Base-by-base conservation (phyloP, 2,329 filamentous ascomycete species). In the Elsinoe australis region DNA sequence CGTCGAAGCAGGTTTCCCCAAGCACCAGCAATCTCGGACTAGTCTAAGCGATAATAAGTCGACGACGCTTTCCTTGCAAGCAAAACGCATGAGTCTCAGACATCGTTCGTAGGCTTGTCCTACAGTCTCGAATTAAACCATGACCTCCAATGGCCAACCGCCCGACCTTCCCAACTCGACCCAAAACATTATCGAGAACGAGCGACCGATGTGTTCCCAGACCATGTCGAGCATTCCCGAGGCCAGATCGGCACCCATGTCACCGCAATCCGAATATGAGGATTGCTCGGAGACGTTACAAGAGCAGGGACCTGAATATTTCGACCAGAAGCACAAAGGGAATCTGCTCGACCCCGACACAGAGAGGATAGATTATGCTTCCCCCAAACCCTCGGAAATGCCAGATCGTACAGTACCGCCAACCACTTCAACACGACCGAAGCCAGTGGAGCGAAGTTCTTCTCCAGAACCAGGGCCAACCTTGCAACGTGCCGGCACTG, bases 271-370 rank as follows among this genome's bases (percentile, higher is more conserved):
- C n/a, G 26, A 32, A 17, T 14, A 32, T 2, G 28, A 24, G 17
- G 31, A 19, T 12, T 10, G 24, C 5, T 32, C 39, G 5, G 39
- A 44, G 39, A 44, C 39, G 3, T 12, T 4, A 18, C 39, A 44
- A 44, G 39, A 44, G 26, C 39, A 44, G 17, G 39, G 39, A 32
- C 24, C 39, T 9, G 39, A 44, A 22, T 44, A 44, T 17, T 44
- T 44, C 18, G 26, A 32, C 21, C 26, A 31, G 14, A 32, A 29
- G 28, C 39, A 31, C 17, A 31, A 44, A 32, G 39, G 39, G 12
- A 32, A 44, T 7, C 19, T 32, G 26, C 39, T 44, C 5, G 39
- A 44, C 17, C 39, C 39, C 18, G 28, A 29, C 12, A 44, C 39
- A 9, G 39, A 32, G 10, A 21, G 39, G 17, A 18, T 18, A 21